phyloP scores from a whole-genome alignment of 208 protist species.

The Porcisia deanei region DNA sequence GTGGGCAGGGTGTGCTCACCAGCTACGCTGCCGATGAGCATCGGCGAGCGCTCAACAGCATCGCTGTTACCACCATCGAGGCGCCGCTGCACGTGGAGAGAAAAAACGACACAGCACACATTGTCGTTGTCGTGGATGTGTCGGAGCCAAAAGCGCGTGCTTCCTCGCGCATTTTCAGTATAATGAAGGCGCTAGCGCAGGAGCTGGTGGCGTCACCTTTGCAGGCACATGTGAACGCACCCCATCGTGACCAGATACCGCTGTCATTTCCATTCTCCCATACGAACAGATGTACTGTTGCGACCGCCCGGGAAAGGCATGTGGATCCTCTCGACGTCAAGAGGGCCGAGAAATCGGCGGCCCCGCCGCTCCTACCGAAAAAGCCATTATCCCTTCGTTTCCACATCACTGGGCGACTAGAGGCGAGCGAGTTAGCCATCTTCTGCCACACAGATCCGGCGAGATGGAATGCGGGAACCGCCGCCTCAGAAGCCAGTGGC shows the following conservation, averaged over 20 bases:
- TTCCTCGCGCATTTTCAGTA: slow-evolving; percentile 67
- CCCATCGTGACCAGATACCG: background rate
- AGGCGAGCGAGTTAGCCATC: slow-evolving; percentile 40
- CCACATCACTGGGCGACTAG: slow-evolving; percentile 59
- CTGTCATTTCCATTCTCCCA: background rate
- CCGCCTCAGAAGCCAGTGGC: background rate
- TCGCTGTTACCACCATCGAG: slow-evolving; percentile 60
- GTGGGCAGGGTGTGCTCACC: slow-evolving; percentile 74
- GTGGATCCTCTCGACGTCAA: background rate
- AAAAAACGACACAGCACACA: slow-evolving; percentile 19
- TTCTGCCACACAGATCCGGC: slow-evolving; percentile 41
- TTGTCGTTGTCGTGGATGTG: slow-evolving; percentile 69
- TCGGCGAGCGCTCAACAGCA: slow-evolving; percentile 47
- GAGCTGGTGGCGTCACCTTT: slow-evolving; percentile 40
- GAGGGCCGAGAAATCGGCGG: background rate
- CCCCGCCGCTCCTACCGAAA: background rate
- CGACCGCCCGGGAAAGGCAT: background rate
- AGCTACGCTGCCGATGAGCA: slow-evolving; percentile 48
- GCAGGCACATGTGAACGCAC: slow-evolving; percentile 1
- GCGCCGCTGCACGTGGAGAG: slow-evolving; percentile 59
- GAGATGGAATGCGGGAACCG: background rate
- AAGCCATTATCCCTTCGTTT: slow-evolving; percentile 28
- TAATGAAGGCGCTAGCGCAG: slow-evolving; percentile 55
- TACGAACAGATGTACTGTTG: too few relatives aligned
- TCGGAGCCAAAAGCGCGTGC: slow-evolving; percentile 57